phyloP scores from a whole-genome alignment of 257 asterid species.

The Solanum ossicruentum region DNA sequence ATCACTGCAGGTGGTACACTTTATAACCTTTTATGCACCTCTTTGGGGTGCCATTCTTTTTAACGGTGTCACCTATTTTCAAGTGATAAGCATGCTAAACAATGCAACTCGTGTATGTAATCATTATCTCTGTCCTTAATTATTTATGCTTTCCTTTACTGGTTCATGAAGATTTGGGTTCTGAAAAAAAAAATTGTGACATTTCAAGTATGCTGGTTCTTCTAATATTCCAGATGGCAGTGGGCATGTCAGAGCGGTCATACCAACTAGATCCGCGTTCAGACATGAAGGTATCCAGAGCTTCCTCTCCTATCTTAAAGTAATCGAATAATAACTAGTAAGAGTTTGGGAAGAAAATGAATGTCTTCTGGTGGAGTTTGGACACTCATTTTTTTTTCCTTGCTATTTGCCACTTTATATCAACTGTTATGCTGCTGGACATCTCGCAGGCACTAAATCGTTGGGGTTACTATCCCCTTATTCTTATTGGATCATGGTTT shows the following conservation, averaged over 20 bases:
- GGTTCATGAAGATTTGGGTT: neutral
- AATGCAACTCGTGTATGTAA: conserved; percentile 92
- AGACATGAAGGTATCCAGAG: conserved; percentile 54
- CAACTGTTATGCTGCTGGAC: neutral
- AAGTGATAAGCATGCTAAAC: conserved; percentile 97
- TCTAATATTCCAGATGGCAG: conserved; percentile 75
- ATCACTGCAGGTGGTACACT: conserved; percentile 67
- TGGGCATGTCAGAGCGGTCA: conserved; percentile 74
- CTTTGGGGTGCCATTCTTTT: conserved; percentile 98
- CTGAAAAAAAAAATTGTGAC: neutral
- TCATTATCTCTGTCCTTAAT: neutral
- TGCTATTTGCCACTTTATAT: neutral
- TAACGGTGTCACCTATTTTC: conserved; percentile 91
- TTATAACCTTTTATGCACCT: conserved; percentile 88
- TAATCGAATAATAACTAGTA: neutral
- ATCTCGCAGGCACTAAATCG: conserved; percentile 64
- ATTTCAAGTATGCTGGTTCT: conserved; percentile 4
- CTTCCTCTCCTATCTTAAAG: neutral
- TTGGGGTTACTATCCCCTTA: conserved; percentile 98
- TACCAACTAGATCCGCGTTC: conserved; percentile 66
- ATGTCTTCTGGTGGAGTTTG: neutral
- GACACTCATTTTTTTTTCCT: neutral
- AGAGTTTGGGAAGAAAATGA: neutral
- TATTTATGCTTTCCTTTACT: neutral
- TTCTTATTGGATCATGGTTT: conserved; percentile 93